phyloP scores from a whole-genome alignment of 129 eudicot genomes.

The Deinandra increscens region DNA sequence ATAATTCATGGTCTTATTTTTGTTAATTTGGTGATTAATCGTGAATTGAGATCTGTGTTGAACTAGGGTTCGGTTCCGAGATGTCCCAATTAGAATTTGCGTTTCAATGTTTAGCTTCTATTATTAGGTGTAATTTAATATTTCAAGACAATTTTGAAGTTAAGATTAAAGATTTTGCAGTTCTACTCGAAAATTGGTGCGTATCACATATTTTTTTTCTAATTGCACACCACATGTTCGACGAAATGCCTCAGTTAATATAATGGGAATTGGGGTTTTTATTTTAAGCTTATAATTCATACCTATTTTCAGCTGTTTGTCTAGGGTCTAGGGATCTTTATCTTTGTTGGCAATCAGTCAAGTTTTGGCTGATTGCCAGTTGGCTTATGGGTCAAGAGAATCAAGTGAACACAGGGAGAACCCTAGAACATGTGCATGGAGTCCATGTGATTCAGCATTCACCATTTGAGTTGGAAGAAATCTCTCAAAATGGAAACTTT shows the following conservation, averaged over 20 bases:
- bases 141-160: neutral
- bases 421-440: slow-evolving; percentile 76
- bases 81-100: neutral
- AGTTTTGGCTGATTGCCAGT: slow-evolving; percentile 58
- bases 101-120: neutral
- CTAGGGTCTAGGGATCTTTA: slow-evolving; percentile 8
- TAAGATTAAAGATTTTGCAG: neutral
- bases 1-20: neutral
- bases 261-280: no score
- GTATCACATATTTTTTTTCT: neutral
- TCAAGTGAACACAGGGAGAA: slow-evolving; percentile 40
- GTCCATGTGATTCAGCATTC: slow-evolving; percentile 78
- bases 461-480: slow-evolving; percentile 71
- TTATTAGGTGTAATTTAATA: neutral
- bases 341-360: slow-evolving; percentile 69
- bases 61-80: slow-evolving; percentile 16
- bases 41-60: neutral
- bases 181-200: neutral
- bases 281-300: neutral
- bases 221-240: slow-evolving; percentile 3
- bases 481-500: slow-evolving; percentile 50
- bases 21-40: neutral
- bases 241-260: neutral
- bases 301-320: slow-evolving; percentile 17
- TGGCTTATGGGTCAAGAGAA: slow-evolving; percentile 63